These are phyloP conservation scores for Blastocystis sp. DNA, from an alignment of 352 stramenopile genomes.

Conservation along the genomic window DNA sequence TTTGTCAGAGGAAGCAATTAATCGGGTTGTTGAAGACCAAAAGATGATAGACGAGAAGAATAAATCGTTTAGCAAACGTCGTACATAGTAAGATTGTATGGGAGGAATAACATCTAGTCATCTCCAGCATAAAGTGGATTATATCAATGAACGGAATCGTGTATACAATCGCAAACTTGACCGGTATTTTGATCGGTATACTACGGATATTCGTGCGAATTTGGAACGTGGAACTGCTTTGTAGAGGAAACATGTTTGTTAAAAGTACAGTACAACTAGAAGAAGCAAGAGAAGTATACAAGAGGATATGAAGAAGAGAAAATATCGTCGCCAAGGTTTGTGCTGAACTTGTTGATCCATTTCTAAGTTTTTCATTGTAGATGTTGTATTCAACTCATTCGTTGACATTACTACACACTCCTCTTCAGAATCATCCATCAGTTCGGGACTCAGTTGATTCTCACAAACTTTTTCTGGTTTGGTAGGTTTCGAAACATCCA, in stretches of 20 bases:
- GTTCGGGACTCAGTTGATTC: no score
- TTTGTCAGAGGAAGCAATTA: slow-evolving; percentile 12
- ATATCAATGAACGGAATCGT: slow-evolving; percentile 95
- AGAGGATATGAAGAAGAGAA: not conserved
- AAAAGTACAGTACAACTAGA: not conserved
- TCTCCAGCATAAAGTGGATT: slow-evolving; percentile 84
- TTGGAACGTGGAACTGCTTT: slow-evolving; percentile 90
- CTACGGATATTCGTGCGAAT: slow-evolving; percentile 91
- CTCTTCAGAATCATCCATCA: no score
- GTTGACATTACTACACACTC: no score
- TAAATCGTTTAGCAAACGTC: slow-evolving; percentile 42
- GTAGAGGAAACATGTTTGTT: slow-evolving; percentile 68
- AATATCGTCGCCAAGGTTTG: no score
- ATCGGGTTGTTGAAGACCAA: slow-evolving; percentile 28
- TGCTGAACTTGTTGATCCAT: no score
- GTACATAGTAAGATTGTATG: not conserved
- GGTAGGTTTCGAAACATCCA: no score
- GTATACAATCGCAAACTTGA: slow-evolving; percentile 93
- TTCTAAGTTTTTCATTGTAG: no score
- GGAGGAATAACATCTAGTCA: slow-evolving; percentile 20
- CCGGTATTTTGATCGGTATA: slow-evolving; percentile 91
- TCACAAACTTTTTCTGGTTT: no score
- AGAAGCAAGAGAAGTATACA: not conserved
- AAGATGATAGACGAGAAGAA: slow-evolving; percentile 51
- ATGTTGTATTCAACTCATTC: no score